Conservation (phyloP, 2,329 filamentous ascomycete genomes). For the Cytospora mali region DNA sequence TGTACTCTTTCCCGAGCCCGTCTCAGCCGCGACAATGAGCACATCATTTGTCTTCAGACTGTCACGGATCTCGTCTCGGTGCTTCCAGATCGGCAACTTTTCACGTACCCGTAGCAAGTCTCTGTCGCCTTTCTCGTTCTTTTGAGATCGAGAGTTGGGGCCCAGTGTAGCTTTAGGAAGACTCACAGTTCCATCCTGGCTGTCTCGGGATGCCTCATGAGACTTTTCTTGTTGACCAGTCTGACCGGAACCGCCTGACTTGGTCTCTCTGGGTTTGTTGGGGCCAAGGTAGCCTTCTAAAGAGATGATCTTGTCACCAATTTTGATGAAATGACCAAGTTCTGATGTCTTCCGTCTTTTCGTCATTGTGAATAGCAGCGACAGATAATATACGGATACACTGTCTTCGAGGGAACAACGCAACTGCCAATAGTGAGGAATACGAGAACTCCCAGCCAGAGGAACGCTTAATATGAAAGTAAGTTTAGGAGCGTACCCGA, state of each 20-base stretch:
- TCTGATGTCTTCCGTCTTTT: conserved; percentile 37
- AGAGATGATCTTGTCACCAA: conserved; percentile 53
- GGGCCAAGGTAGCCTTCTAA: conserved; percentile 52
- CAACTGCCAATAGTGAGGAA: neutral
- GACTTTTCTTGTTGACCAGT: neutral
- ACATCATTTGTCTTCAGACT: conserved; percentile 70
- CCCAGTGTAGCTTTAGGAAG: neutral
- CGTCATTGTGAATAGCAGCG: conserved; percentile 16
- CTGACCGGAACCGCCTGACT: neutral
- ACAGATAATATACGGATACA: neutral
- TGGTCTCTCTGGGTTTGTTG: conserved; percentile 35
- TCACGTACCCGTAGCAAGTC: conserved; percentile 53
- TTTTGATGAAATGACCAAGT: conserved; percentile 44
- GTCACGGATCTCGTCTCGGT: conserved; percentile 69
- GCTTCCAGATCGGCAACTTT: conserved; percentile 78
- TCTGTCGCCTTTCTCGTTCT: conserved; percentile 31
- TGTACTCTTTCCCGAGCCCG: conserved; percentile 94
- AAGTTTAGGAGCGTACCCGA: neutral
- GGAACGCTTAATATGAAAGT: neutral
- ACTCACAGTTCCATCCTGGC: neutral
- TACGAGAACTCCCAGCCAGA: neutral
- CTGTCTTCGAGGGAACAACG: neutral
- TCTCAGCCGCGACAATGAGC: conserved; percentile 87
- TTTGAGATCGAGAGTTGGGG: conserved; percentile 2
- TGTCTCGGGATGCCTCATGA: neutral